These are phyloP conservation scores for Polyporus tsugae DNA, from an alignment of 1,284 basidiomycete genomes.

Conservation along the genomic window DNA sequence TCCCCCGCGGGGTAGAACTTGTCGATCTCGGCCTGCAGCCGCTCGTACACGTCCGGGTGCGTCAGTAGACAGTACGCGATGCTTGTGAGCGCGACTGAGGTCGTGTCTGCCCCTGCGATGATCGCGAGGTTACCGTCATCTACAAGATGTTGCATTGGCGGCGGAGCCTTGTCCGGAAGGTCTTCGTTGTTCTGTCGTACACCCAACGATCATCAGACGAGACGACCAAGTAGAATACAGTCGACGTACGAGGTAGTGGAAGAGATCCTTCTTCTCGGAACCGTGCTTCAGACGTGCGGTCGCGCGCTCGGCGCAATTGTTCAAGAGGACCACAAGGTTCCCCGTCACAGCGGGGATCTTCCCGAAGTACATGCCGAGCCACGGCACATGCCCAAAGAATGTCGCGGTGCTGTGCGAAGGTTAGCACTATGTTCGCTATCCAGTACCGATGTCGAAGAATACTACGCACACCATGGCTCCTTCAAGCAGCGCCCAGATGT, in stretches of 20 bases:
- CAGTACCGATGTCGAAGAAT: not conserved
- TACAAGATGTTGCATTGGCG: slow-evolving; percentile 24
- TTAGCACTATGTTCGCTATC: not conserved
- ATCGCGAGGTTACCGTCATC: slow-evolving; percentile 32
- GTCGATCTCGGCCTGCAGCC: slow-evolving; percentile 42
- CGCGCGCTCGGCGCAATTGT: slow-evolving; percentile 15
- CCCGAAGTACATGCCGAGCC: not conserved
- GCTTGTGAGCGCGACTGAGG: slow-evolving; percentile 33
- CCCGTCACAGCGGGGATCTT: slow-evolving; percentile 15
- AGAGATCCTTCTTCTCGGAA: slow-evolving; percentile 30
- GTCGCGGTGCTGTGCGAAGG: not conserved
- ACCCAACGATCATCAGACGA: not conserved
- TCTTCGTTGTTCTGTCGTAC: slow-evolving; percentile 33
- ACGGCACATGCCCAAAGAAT: slow-evolving; percentile 5
- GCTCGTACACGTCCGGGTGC: slow-evolving; percentile 31
- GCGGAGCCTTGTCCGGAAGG: slow-evolving; percentile 19
- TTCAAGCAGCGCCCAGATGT: slow-evolving; percentile 3
- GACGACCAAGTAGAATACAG: no score
- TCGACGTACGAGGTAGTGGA: slow-evolving; percentile 31
- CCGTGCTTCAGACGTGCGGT: slow-evolving; percentile 20
- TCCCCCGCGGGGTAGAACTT: slow-evolving; percentile 37
- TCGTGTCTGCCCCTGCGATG: slow-evolving; percentile 45
- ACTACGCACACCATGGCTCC: slow-evolving; percentile 9
- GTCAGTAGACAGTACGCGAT: slow-evolving; percentile 34
- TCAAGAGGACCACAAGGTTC: slow-evolving; percentile 16